Percentiles rank a stretch among this genome's conserved stretches.
These are phyloP conservation scores for Apiotrichum domesticum DNA, from an alignment of 1,284 basidiomycete genomes.

Conservation along the genomic window DNA sequence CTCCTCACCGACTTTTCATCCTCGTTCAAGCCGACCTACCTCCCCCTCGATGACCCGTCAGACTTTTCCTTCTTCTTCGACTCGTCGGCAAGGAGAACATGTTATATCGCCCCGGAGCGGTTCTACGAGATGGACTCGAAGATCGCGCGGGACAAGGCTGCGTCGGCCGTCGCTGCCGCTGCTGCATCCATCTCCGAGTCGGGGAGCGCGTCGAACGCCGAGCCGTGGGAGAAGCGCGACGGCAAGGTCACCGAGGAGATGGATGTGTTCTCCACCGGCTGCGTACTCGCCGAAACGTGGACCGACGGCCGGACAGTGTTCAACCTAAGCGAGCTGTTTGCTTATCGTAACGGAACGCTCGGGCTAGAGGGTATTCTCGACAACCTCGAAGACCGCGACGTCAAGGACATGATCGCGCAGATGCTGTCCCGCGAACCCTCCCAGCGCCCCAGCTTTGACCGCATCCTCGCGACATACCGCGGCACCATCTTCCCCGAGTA, in stretches of 20 bases:
- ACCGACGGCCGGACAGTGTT: slow-evolving; percentile 91
- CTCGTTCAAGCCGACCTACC: slow-evolving; percentile 84
- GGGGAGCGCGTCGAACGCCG: neutral
- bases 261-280: slow-evolving; percentile 96
- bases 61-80: slow-evolving; percentile 99
- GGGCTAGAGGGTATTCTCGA: slow-evolving; percentile 68
- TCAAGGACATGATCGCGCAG: slow-evolving; percentile 71
- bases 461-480: slow-evolving; percentile 68
- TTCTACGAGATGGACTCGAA: slow-evolving; percentile 79
- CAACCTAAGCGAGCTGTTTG: slow-evolving; percentile 90
- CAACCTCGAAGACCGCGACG: slow-evolving; percentile 70
- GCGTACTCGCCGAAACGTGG: slow-evolving; percentile 94
- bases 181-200: slow-evolving; percentile 7
- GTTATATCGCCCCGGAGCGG: slow-evolving; percentile 93
- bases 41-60: slow-evolving; percentile 93
- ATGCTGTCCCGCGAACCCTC: slow-evolving; percentile 82
- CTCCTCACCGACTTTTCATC: slow-evolving; percentile 95
- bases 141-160: slow-evolving; percentile 56
- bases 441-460: slow-evolving; percentile 74
- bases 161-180: slow-evolving; percentile 55
- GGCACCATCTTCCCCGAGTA: slow-evolving; percentile 79
- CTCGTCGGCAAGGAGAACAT: slow-evolving; percentile 84
- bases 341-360: slow-evolving; percentile 81
- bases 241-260: slow-evolving; percentile 87
- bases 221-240: slow-evolving; percentile 54